Conservation (phyloP, 2,329 filamentous ascomycete species). For the Aspergillus quadrilineatus region DNA sequence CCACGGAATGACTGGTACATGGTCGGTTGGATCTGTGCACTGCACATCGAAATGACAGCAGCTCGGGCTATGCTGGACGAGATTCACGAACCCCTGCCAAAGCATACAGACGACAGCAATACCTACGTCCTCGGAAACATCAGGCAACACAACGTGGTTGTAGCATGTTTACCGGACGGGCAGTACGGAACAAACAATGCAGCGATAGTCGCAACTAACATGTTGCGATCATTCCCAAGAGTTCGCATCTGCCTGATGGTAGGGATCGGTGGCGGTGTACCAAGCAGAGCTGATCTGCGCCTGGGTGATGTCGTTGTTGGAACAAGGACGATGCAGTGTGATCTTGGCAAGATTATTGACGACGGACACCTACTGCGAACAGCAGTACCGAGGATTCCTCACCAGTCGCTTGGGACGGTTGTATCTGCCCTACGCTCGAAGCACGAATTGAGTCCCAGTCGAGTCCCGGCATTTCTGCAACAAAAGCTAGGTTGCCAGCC, state of each 20-base stretch:
- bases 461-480: background rate
- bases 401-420: background rate
- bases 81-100: background rate
- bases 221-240: background rate
- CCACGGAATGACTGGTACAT: background rate
- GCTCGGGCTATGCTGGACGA: background rate
- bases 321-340: background rate
- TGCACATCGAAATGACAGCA: background rate
- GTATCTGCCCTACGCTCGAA: background rate
- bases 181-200: background rate
- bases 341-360: background rate
- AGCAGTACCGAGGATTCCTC: background rate
- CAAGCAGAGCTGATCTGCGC: background rate
- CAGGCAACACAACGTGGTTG: background rate
- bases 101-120: background rate
- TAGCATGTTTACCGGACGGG: background rate
- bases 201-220: background rate
- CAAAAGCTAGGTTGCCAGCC: background rate
- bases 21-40: background rate
- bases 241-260: background rate
- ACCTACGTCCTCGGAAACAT: background rate
- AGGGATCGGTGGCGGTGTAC: background rate
- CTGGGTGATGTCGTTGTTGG: background rate
- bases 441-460: background rate
- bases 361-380: background rate